Evolutionary conservation across 495 filamentous ascomycete species (phyloP).

Genomic region (Aspergillus sparsus): DNA sequence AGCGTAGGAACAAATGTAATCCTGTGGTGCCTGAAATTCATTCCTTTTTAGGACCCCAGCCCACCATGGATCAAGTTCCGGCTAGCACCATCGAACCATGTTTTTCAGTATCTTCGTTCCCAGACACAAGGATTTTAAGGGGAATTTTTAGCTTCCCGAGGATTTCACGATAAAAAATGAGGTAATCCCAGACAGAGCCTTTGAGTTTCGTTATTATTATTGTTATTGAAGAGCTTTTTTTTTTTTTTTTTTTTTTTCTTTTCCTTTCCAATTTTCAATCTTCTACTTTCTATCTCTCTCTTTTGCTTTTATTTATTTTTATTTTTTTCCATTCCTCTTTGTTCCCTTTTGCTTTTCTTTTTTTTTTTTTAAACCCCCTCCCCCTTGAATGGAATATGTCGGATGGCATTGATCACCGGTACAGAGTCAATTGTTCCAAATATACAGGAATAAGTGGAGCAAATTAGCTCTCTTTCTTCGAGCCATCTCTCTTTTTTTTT

Average conservation of each 20-base stretch:
- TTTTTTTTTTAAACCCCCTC: background rate
- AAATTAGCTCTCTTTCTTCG: conserved; percentile 3
- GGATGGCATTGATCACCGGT: conserved; percentile 7
- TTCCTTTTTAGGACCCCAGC: conserved; percentile 1
- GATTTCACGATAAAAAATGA: background rate
- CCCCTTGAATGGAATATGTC: background rate
- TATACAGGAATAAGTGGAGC: conserved; percentile 11
- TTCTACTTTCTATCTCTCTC: too few relatives aligned
- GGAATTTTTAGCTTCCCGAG: background rate
- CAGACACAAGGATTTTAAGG: background rate
- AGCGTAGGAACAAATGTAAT: conserved; percentile 11
- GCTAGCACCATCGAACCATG: conserved; percentile 15
- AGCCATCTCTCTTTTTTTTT: background rate
- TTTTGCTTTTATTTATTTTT: too few relatives aligned
- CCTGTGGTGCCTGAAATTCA: conserved; percentile 19
- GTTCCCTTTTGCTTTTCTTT: background rate
- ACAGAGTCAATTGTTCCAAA: conserved; percentile 12
- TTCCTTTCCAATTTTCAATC: too few relatives aligned
- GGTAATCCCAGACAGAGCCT: background rate
- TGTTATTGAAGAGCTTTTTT: background rate
- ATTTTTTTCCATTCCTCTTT: too few relatives aligned
- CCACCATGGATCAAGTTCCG: conserved; percentile 1
- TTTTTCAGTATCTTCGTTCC: conserved; percentile 4
- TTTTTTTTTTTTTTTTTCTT: too few relatives aligned
- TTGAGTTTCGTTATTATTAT: background rate